Evolutionary conservation across 768 basidiomycete species (phyloP), one percentile per base, ranked within the genome.

Genomic region (Auricularia sp.): DNA sequence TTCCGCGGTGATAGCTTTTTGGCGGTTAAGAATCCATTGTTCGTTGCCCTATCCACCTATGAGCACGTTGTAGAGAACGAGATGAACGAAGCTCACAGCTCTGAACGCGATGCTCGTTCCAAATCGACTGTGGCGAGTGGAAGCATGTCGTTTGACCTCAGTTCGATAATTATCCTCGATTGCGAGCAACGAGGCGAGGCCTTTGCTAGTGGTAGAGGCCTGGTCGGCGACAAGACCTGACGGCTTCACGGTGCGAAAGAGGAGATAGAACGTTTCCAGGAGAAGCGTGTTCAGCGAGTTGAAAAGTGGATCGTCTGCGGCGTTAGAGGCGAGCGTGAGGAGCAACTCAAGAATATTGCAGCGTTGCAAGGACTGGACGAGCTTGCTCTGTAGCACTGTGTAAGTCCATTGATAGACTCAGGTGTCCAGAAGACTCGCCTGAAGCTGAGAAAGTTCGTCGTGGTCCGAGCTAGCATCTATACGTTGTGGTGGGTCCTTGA

Each of bases 101-200:
- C 62, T 76, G 79, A 73, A 83, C 84, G 67, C 78, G 67, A 98
- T 87, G 8, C 95, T 98, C 2, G 97, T 98, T 1, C 97, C 97
- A 74, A 99, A 99, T 60, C 95, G 86, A 33, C 93, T 93, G 76
- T 99, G 97, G 36, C 97, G 84, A 23, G 93, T 90, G 62, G 86
- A 75, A 3, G 83, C 77, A 60, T 79, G 77, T 60, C 84, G 80
- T 0, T 83, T 79, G 33, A 82, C 72, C 63, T 84, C 79, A 39
- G 81, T 79, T 66, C 86, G 87, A 51, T 78, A 79, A 64, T 81
- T 83, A 66, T 84, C 85, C 76, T 99, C 97, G 39, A 81, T 76
- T 3, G 85, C 87, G 16, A 99, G 83, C 61, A 98, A 83, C 51
- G 84, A 84, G 8, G 86, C 83, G 2, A 99, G 79, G 44, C 82